phyloP scores from a whole-genome alignment of 108 stramenopile genomes.

The Stephanodiscus minutulus region DNA sequence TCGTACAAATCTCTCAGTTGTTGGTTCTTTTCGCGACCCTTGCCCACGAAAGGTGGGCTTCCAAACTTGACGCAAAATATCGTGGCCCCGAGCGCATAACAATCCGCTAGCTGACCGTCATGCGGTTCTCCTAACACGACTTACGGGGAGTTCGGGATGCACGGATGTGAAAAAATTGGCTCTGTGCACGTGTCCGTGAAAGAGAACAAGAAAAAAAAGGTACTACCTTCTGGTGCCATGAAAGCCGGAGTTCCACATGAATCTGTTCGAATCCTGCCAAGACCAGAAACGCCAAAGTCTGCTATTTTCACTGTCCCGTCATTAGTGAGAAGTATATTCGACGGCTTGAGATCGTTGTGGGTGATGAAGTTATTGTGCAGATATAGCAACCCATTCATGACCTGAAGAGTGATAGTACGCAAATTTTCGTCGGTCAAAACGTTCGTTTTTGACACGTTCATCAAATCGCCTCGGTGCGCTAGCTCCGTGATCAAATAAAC shows the following conservation, averaged over 20 bases:
- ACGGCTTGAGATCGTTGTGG: constrained; percentile 39
- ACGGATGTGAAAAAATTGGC: background rate
- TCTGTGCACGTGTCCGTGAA: no score
- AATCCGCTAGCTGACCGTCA: constrained; percentile 69
- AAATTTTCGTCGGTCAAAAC: background rate
- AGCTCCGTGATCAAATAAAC: constrained; percentile 81
- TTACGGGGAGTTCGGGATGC: background rate
- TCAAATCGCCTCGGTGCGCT: constrained; percentile 68
- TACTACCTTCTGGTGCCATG: constrained; percentile 68
- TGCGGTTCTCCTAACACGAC: constrained; percentile 40
- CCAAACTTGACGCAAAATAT: constrained; percentile 72
- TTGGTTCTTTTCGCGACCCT: constrained; percentile 17
- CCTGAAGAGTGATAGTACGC: background rate
- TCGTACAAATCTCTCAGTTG: constrained; percentile 55
- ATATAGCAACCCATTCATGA: constrained; percentile 6
- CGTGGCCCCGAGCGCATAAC: constrained; percentile 75
- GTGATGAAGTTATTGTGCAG: constrained; percentile 18
- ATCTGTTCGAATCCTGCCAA: constrained; percentile 29
- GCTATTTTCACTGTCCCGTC: constrained; percentile 60
- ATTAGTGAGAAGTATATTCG: constrained; percentile 23
- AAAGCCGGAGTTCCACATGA: constrained; percentile 71
- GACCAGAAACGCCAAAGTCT: constrained; percentile 42
- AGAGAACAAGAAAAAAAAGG: no score
- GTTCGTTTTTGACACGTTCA: constrained; percentile 53
- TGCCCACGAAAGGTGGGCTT: constrained; percentile 72